Base-by-base conservation (phyloP, 176 grass and related monocot species). In the Aegilops speltoides region DNA sequence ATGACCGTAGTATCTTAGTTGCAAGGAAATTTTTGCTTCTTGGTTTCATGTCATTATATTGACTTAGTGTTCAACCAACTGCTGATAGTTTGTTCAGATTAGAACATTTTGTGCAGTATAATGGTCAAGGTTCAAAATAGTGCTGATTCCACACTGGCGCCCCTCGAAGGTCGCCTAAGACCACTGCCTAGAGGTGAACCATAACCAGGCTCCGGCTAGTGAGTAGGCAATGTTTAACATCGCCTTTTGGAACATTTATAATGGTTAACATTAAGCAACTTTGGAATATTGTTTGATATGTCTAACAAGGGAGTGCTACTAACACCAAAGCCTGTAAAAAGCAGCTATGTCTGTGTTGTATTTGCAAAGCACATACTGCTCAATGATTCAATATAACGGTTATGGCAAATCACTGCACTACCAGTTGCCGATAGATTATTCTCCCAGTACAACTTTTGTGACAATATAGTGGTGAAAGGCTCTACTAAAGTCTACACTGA, bases 401-500 rank as follows among this genome's bases (percentile, higher is more conserved):
- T 87, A 28, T 76, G 43, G 41, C 24, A 38, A 23, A 64, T 78
- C 56, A 56, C 73, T 38, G 8, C 5, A 24, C 15, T 59, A 65
- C 62, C 28, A 28, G 19, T 37, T 82, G 24, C 71, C 23, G 41
- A 73, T 64, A 73, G 33, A 69, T 41, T 59, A 6, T 71, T 61
- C 62, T 83, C 73, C 68, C 37, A 68, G 9, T 43, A 46, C 25
- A 69, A 46, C 36, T 24, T 66, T 68, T 70, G 63, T 61, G 61
- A 24, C 16, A 82, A 22, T 77, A 77, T 61, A 76, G 61, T 31
- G 6, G 46, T 48, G 64, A 56, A 82, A 64, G 34, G 77, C n/a
- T 41, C 14, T 72, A 75, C 37, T 74, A 57, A 86, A 64, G 48
- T 70, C 40, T 75, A 75, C n/a, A 61, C 54, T 79, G 33, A 37